Conservation (phyloP, 257 asterid species). For the Solanum sparsipilum region DNA sequence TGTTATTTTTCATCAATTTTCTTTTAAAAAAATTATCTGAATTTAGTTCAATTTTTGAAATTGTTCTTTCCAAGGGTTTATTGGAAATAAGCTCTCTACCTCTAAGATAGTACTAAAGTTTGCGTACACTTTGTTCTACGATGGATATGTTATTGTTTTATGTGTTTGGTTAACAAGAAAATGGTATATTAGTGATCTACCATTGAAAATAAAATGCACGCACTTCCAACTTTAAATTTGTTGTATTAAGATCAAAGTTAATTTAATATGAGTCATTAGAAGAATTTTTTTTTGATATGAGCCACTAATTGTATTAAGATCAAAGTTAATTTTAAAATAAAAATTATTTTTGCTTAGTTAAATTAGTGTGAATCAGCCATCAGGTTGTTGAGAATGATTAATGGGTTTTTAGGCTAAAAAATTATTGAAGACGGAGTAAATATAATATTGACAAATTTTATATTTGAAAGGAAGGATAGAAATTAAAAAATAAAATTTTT, state of each 20-base stretch:
- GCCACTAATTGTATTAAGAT: neutral
- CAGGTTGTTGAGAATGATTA: neutral
- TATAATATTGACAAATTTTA: neutral
- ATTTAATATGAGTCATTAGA: neutral
- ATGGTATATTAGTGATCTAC: neutral
- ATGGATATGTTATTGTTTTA: neutral
- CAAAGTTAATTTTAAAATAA: too few species aligned
- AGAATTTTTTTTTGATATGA: neutral
- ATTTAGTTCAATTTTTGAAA: too few species aligned
- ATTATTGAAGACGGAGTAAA: neutral
- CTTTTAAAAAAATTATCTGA: too few species aligned
- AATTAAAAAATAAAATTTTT: neutral
- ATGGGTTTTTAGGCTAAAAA: neutral
- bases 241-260: neutral
- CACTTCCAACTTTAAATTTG: neutral
- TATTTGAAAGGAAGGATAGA: neutral
- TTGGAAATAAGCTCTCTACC: too few species aligned
- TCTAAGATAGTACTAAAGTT: too few species aligned
- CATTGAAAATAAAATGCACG: neutral
- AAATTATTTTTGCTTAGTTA: neutral
- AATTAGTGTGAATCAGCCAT: neutral
- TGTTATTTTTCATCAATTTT: neutral
- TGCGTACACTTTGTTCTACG: neutral
- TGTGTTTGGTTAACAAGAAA: neutral
- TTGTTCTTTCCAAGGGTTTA: neutral